Percentiles rank a stretch among this genome's conserved stretches.
Evolutionary conservation across 257 asterid species (phyloP).

Genomic region (Anisodus acutangulus): DNA sequence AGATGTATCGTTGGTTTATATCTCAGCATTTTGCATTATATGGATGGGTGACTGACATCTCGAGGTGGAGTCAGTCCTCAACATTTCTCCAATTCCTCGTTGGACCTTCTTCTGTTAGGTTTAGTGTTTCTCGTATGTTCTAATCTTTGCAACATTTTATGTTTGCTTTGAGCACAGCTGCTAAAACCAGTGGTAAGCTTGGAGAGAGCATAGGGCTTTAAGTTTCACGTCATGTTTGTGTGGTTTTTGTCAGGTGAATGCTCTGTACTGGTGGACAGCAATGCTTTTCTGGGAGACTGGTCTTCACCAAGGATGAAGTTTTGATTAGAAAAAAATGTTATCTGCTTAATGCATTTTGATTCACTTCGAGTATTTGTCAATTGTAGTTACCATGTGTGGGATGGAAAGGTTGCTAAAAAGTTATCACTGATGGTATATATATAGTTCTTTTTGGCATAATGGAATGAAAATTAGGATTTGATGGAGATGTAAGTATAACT

Average conservation of each 20-base stretch:
- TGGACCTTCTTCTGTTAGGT: constrained; percentile 3
- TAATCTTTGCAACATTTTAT: not conserved
- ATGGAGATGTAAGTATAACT: not conserved
- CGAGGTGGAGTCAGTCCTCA: not conserved
- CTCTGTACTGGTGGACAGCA: not conserved
- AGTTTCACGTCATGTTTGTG: constrained; percentile 6
- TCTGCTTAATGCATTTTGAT: not conserved
- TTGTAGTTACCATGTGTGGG: not conserved
- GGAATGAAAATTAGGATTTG: not conserved
- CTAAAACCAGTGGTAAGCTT: constrained; percentile 16
- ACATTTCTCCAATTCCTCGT: not conserved
- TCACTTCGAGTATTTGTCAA: not conserved
- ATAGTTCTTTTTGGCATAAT: not conserved
- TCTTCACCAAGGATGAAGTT: not conserved
- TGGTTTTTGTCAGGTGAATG: constrained; percentile 20
- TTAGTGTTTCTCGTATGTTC: not conserved
- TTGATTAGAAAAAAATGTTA: not conserved
- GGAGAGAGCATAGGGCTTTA: not conserved
- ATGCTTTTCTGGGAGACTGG: not conserved
- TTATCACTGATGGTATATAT: not conserved
- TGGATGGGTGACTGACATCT: constrained; percentile 12
- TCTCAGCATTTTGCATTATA: not conserved
- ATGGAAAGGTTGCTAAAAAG: not conserved
- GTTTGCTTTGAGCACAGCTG: constrained; percentile 17
- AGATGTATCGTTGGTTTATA: not conserved